Base-by-base conservation (phyloP, 2,329 filamentous ascomycete species). In the Penicillium sp. region DNA sequence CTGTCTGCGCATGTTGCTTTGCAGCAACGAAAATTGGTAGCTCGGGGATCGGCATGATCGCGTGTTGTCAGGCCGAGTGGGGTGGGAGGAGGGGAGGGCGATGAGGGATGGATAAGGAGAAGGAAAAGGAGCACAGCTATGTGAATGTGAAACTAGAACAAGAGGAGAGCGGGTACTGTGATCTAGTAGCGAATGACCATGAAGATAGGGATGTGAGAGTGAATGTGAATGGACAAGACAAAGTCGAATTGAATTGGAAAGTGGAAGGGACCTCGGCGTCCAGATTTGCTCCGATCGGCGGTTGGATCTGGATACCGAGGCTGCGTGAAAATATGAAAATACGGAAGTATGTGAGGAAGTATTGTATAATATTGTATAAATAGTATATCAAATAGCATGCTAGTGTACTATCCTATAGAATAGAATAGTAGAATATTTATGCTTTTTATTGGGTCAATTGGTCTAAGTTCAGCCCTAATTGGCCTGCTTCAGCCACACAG, bases 1-100 rank as follows among this genome's bases (percentile, higher is more conserved):
- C 63, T 26, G 60, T 64, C 33, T 64, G 63, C 9, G 70, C 72
- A 57, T 72, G 67, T 23, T 71, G 67, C 52, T 66, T 68, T 5
- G 75, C 75, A 36, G 67, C 69, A 21, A 71, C 54, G 52, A 77
- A 77, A 18, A 77, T 60, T 28, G 75, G 75, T 10, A 77, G 62
- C 8, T 71, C 71, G 8, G 73, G 73, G 39, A 76, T 62, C 4
- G 70, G 68, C 37, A 68, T 58, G 19, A 39, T 47, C 29, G 50
- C 13, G 23, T 51, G 16, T 44, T 36, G 29, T 44, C 39, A 31
- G 37, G n/a, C 26, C 48, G 48, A 34, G 48, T 39, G 40, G 16
- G 14, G 23, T 6, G 24, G 14, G 16, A 24, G 19, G 10, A 44
- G 26, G 16, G 37, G 21, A 23, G 21, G 31, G 13, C 5, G 24